Evolutionary conservation across 1,284 basidiomycete genomes (phyloP), one percentile per base, ranked within the genome.

Genomic region (Mycena sp.): DNA sequence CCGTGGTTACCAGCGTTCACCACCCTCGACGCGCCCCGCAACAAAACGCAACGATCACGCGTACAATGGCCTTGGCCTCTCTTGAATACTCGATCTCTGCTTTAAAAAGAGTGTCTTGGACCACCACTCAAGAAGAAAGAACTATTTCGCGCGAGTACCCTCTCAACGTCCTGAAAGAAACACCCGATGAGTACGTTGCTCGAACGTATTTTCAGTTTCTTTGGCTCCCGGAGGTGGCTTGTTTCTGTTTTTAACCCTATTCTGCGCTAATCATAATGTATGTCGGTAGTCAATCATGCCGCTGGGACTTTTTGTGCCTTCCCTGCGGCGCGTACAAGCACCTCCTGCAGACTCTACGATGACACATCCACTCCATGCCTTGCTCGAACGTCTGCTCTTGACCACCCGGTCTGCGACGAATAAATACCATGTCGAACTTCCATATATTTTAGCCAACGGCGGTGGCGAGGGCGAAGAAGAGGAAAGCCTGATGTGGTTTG

Each of bases 401-500:
- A 87, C 87, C 0, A 78, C 85, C 6, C 85, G 87, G 4, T 70
- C 80, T 2, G 78, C 82, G 7, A 76, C 82, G 3, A 79, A 83
- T 43, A 93, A 93, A 72, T 92, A 91, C 68, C 84, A 87, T 64
- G 75, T 77, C 0, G 86, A 87, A 25, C 79, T 92, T 1, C 81
- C 85, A 0, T 79, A 82, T 60, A 82, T 90, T n/a, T 79, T 91
- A 4, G 73, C 76, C 0, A 81, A 87, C 49, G 85, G 83, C 4
- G 85, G 85, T 17, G 88, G 85, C 3, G 81, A 80, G 7, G 86
- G 83, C 1, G 88, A 87, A 63, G 75, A 83, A 38, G 90, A 92
- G 67, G 88, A 89, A 61, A 81, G 80, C 3, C 87, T 90, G 81
- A 89, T 92, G 88, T 91, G 87, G 87, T 91, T 84, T 65, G 83